These are phyloP conservation scores for Populus nigra DNA, from an alignment of 345 rosid species.

Conservation along the genomic window DNA sequence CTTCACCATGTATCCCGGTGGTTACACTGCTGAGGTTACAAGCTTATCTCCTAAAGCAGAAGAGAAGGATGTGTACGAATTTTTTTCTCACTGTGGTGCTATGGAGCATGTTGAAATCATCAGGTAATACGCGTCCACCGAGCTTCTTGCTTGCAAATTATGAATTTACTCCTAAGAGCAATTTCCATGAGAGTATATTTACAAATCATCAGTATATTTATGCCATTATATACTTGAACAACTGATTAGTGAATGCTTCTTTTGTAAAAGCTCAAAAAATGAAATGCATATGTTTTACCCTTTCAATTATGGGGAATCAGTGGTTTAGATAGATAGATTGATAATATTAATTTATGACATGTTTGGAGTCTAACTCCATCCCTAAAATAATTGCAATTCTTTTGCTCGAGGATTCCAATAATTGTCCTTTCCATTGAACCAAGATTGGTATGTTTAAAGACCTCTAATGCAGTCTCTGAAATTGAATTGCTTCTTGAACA, in stretches of 20 bases:
- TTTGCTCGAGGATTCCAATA: not conserved
- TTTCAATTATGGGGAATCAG: not conserved
- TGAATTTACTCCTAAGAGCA: not conserved
- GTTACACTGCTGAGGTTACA: constrained; percentile 71
- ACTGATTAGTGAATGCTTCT: not conserved
- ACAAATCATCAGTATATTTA: constrained; percentile 1
- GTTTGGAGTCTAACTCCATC: not conserved
- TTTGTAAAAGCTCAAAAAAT: not conserved
- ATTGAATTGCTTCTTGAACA: not conserved
- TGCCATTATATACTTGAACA: not conserved
- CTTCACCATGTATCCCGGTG: constrained; percentile 59
- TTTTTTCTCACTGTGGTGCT: constrained; percentile 70
- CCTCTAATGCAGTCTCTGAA: not conserved
- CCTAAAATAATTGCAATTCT: not conserved
- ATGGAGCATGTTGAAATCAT: constrained; percentile 64
- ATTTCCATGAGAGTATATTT: not conserved
- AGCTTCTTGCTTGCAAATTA: not conserved
- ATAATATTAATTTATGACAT: not conserved
- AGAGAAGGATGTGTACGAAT: constrained; percentile 63
- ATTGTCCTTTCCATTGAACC: not conserved
- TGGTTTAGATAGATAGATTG: too few relatives aligned
- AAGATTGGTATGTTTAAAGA: not conserved
- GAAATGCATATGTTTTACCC: not conserved
- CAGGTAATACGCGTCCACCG: constrained; percentile 41
- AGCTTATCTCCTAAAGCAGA: constrained; percentile 68